These are phyloP conservation scores for Rubia peregrina DNA, from an alignment of 305 asterid genomes.

Conservation along the genomic window DNA sequence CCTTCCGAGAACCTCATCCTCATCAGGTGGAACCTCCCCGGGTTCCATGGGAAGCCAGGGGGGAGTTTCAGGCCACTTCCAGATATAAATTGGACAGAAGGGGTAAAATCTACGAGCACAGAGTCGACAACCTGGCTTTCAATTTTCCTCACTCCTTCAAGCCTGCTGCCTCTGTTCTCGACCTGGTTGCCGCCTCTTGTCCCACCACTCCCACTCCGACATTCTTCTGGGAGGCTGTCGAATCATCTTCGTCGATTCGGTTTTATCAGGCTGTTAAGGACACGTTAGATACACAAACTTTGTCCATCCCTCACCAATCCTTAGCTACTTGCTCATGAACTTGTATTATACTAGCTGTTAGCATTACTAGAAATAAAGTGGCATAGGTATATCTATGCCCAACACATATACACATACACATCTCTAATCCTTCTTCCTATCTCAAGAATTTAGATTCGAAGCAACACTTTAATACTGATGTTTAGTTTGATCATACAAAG, in stretches of 20 bases:
- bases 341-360: not conserved
- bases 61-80: conserved; percentile 73
- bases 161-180: conserved; percentile 66
- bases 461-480: not conserved
- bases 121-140: conserved; percentile 74
- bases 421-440: not conserved
- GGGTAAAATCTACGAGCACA: conserved; percentile 81
- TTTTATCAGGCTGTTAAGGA: conserved; percentile 52
- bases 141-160: conserved; percentile 53
- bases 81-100: conserved; percentile 61
- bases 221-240: conserved; percentile 37
- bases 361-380: not conserved
- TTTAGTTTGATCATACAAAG: not conserved
- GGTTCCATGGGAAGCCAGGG: conserved; percentile 79
- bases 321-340: conserved; percentile 51
- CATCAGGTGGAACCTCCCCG: conserved; percentile 67
- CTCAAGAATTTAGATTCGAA: not conserved
- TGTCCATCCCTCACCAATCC: conserved; percentile 42
- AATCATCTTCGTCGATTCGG: conserved; percentile 41
- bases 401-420: not conserved
- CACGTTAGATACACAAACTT: conserved; percentile 39
- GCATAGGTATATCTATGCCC: not conserved
- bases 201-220: conserved; percentile 77
- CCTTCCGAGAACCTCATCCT: conserved; percentile 70
- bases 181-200: conserved; percentile 49